These are phyloP conservation scores for Beauveria sp. DNA, from an alignment of 2,329 filamentous ascomycete genomes.

Conservation along the genomic window DNA sequence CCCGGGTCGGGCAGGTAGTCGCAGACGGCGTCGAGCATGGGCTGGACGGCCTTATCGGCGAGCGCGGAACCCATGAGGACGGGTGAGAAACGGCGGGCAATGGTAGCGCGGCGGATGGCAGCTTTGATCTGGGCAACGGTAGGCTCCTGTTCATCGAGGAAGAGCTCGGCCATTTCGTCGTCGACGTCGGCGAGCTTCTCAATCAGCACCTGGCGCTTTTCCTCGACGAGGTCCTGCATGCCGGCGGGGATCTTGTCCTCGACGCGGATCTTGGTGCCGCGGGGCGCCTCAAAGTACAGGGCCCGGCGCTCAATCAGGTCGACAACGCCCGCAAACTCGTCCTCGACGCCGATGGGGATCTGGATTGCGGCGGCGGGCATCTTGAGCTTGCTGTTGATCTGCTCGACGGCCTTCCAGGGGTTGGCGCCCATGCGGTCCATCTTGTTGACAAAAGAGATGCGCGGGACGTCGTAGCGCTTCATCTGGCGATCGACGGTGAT, in stretches of 20 bases:
- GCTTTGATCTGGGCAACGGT: constrained; percentile 78
- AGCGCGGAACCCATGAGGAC: constrained; percentile 95
- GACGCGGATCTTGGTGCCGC: constrained; percentile 69
- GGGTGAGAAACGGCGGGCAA: constrained; percentile 80
- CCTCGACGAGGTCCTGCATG: constrained; percentile 64
- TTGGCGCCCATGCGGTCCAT: constrained; percentile 99
- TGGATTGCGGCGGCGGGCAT: constrained; percentile 89
- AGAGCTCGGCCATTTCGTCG: constrained; percentile 93
- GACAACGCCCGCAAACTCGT: constrained; percentile 85
- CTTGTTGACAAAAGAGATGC: constrained; percentile 97
- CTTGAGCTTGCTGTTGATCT: constrained; percentile 94
- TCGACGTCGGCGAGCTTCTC: constrained; percentile 96
- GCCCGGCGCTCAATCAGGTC: constrained; percentile 89
- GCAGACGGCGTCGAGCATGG: constrained; percentile 92
- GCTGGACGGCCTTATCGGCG: constrained; percentile 89
- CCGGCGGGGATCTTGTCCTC: constrained; percentile 79
- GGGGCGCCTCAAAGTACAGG: constrained; percentile 81
- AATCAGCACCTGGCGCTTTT: constrained; percentile 79
- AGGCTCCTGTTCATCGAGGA: constrained; percentile 78
- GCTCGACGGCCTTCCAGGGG: constrained; percentile 93
- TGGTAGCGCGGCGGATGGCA: constrained; percentile 87
- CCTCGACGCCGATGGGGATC: constrained; percentile 87
- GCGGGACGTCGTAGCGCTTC: constrained; percentile 93
- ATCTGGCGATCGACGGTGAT: constrained; percentile 98
- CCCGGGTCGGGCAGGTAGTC: constrained; percentile 91